Conservation (phyloP, 768 basidiomycete genomes). For the Lentinula guzmanii region DNA sequence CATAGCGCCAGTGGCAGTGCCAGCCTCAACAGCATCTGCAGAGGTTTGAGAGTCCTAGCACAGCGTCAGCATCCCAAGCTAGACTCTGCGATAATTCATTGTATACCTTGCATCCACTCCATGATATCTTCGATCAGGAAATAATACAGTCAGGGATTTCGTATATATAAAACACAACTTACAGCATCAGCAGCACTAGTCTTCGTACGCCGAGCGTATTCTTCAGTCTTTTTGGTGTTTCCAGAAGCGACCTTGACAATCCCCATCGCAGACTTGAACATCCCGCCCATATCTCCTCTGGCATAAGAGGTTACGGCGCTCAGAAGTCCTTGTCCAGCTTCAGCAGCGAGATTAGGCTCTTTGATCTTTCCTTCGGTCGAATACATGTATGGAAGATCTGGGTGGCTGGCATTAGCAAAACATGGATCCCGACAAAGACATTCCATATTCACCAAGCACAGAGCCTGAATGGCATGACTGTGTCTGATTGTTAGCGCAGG, state of each 20-base stretch:
- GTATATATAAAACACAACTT: slow-evolving; percentile 21
- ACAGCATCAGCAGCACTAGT: slow-evolving; percentile 86
- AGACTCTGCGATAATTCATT: background rate
- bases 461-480: slow-evolving; percentile 91
- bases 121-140: slow-evolving; percentile 54
- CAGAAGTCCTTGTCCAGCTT: slow-evolving; percentile 85
- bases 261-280: slow-evolving; percentile 66
- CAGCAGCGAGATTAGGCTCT: slow-evolving; percentile 83
- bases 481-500: slow-evolving; percentile 2
- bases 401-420: background rate
- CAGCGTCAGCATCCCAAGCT: background rate
- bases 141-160: too few relatives aligned
- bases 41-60: slow-evolving; percentile 69
- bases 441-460: slow-evolving; percentile 52
- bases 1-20: slow-evolving; percentile 73
- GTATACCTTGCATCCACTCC: slow-evolving; percentile 57
- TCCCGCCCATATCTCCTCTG: slow-evolving; percentile 73
- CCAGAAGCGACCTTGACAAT: slow-evolving; percentile 74
- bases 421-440: background rate
- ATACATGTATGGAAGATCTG: slow-evolving; percentile 77
- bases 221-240: slow-evolving; percentile 53
- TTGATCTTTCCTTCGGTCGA: slow-evolving; percentile 95
- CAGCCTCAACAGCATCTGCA: slow-evolving; percentile 65
- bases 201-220: slow-evolving; percentile 54
- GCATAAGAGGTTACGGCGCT: slow-evolving; percentile 73